Evolutionary conservation across 2,329 filamentous ascomycete genomes (phyloP).

Genomic region (Trichoderma sp.): DNA sequence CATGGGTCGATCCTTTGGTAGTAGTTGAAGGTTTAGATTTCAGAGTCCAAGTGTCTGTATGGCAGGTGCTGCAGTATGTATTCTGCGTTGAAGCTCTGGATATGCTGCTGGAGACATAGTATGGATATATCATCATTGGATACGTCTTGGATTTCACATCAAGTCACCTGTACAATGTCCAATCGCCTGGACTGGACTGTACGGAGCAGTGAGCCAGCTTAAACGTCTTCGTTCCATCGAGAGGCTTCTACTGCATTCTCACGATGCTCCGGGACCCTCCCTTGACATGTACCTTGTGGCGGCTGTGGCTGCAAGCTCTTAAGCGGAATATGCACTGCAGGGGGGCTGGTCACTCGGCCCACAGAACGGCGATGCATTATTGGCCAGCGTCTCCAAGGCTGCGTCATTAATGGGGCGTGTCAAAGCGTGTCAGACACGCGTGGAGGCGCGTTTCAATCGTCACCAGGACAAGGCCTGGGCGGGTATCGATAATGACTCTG

Average conservation of each 20-base stretch:
- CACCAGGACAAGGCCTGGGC: not conserved
- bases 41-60: not conserved
- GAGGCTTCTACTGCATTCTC: not conserved
- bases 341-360: conserved; percentile 3
- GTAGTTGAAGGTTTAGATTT: not conserved
- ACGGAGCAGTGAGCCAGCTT: not conserved
- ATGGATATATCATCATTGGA: not conserved
- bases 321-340: conserved; percentile 6
- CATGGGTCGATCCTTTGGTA: not conserved
- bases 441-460: conserved; percentile 10
- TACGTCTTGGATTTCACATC: not conserved
- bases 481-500: conserved; percentile 3
- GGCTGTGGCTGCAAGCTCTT: conserved; percentile 14
- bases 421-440: conserved; percentile 13
- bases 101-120: not conserved
- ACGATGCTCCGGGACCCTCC: not conserved
- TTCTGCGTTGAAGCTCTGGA: not conserved
- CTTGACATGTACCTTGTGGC: not conserved
- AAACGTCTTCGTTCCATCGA: not conserved
- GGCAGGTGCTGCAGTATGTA: too few species aligned
- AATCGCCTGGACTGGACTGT: not conserved
- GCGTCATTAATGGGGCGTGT: conserved; percentile 17
- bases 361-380: not conserved
- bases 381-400: not conserved
- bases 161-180: not conserved